Base-by-base conservation (phyloP, 148 eudicot genomes). In the Rhododendron mucronatum region DNA sequence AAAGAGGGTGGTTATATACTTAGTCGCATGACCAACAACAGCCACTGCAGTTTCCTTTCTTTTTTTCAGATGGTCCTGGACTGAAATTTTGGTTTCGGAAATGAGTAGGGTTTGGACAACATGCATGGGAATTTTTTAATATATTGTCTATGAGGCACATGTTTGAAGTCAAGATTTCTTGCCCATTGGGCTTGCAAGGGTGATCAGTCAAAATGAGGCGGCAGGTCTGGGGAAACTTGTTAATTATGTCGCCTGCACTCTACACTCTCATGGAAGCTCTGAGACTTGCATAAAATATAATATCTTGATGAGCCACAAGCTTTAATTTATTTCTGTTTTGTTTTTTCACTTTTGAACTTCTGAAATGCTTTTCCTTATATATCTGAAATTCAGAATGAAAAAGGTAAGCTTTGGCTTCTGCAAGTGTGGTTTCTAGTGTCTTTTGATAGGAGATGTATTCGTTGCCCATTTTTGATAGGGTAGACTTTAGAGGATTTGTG, bases 361-460 rank as follows among this genome's bases (percentile, higher is more conserved):
- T 12, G 50, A 39, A 77, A 77, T 9, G 26, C 37, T 16, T 39
- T 85, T 39, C 30, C 26, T 55, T 9, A 10, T 16, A 35, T 59
- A 55, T 41, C 45, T 26, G 51, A 12, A 77, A 39, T 57, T 81
- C 16, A 5, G 15, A 45, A 59, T 57, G 82, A 21, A 57, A 26
- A 59, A 74, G 59, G 30, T 13, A 8, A 39, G 37, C n/a, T 69
- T 85, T 78, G 83, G 82, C 81, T 80, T 53, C 57, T 37, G n/a
- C 61, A 7, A 78, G 41, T 41, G 77, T 61, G 76, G 59, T 44
- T 63, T 85, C 7, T 45, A 23, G 8, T 77, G 44, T 41, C 44
- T 41, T 41, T 6, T 41, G 44, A 41, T 41, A 41, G 44, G 44
- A 41, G 44, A 41, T 41, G 44, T 5, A 41, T 41, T 41, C 7